Conservation (phyloP, 306 rosid genomes). For the Sechiopsis laciniata region DNA sequence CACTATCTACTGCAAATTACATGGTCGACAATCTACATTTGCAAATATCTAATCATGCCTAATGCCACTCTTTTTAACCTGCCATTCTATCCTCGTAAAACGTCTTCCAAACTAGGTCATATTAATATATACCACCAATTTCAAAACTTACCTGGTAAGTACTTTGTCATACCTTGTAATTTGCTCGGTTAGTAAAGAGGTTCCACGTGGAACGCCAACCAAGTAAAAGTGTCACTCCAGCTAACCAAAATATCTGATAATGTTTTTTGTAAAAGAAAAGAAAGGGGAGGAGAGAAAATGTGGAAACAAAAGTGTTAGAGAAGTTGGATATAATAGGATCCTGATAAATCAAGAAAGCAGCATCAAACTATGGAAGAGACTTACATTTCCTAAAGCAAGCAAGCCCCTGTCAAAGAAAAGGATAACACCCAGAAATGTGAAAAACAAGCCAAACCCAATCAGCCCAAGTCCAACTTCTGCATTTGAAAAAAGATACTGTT, state of each 20-base stretch:
- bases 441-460: slow-evolving; percentile 70
- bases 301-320: slow-evolving; percentile 13
- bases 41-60: neutral
- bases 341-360: neutral
- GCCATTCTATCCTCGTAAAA: neutral
- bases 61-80: neutral
- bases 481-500: neutral
- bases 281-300: neutral
- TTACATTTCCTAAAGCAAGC: slow-evolving; percentile 85
- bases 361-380: slow-evolving; percentile 26
- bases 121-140: neutral
- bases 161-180: slow-evolving; percentile 51
- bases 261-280: slow-evolving; percentile 8
- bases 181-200: slow-evolving; percentile 61
- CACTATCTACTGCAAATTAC: neutral
- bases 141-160: neutral
- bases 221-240: slow-evolving; percentile 75
- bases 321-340: neutral
- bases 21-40: slow-evolving; percentile 1
- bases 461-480: slow-evolving; percentile 91
- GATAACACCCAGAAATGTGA: slow-evolving; percentile 69
- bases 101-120: neutral
- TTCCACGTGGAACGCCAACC: slow-evolving; percentile 70
- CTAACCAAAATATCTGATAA: slow-evolving; percentile 66
- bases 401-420: slow-evolving; percentile 87